Evolutionary conservation across 1,139 yeast species (phyloP).

Genomic region (Scheffersomyces segobiensis): DNA sequence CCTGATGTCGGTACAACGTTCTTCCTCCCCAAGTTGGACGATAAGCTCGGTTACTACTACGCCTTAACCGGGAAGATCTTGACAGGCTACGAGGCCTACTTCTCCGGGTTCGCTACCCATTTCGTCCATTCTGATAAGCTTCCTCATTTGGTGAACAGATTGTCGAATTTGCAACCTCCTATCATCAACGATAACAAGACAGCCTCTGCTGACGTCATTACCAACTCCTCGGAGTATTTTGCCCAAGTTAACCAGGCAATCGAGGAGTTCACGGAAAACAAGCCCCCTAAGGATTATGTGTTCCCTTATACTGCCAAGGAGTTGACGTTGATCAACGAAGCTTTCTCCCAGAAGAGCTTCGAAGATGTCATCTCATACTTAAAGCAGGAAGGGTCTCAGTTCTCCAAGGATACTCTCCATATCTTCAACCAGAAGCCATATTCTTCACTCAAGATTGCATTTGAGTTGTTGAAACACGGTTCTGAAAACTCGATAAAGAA

Average conservation of each 20-base stretch:
- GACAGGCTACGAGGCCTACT: slow-evolving; percentile 74
- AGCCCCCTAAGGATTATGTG: slow-evolving; percentile 63
- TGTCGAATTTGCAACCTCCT: slow-evolving; percentile 57
- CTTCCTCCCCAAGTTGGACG: slow-evolving; percentile 81
- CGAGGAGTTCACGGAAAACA: slow-evolving; percentile 71
- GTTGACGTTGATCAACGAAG: slow-evolving; percentile 62
- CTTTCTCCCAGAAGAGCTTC: slow-evolving; percentile 61
- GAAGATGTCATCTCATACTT: slow-evolving; percentile 64
- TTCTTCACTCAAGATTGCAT: slow-evolving; percentile 74
- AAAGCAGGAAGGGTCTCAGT: slow-evolving; percentile 56
- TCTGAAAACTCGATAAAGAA: slow-evolving; percentile 57
- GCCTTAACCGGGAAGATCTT: slow-evolving; percentile 85
- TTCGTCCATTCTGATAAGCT: slow-evolving; percentile 70
- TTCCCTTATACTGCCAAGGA: slow-evolving; percentile 60
- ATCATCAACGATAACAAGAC: slow-evolving; percentile 28
- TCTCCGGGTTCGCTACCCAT: slow-evolving; percentile 89
- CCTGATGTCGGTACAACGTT: slow-evolving; percentile 96
- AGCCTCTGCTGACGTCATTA: slow-evolving; percentile 25
- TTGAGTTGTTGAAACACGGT: slow-evolving; percentile 69
- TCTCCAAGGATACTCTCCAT: slow-evolving; percentile 61
- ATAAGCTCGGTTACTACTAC: slow-evolving; percentile 79
- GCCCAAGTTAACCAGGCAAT: slow-evolving; percentile 68
- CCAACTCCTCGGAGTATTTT: slow-evolving; percentile 42
- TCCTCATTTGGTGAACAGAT: slow-evolving; percentile 60
- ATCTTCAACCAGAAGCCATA: slow-evolving; percentile 67